These are phyloP conservation scores for Mycena polygramma DNA, from an alignment of 768 basidiomycete genomes.

Conservation along the genomic window DNA sequence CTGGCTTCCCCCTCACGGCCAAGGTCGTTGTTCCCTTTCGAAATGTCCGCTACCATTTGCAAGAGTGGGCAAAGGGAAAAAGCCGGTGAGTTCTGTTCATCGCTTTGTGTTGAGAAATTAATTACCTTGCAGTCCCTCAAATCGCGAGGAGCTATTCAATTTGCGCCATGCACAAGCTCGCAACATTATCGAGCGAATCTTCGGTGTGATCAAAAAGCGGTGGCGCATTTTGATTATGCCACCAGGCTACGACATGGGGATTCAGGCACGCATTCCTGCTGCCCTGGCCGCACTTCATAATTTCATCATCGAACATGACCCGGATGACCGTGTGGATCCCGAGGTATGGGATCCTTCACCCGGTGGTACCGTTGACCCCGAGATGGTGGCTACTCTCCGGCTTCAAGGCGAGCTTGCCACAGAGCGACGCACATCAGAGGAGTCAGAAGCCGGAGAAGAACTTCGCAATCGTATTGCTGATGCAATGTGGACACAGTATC, in stretches of 20 bases:
- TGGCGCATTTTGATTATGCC: background rate
- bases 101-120: background rate
- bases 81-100: constrained; percentile 1
- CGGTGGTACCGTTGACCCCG: no score
- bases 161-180: constrained; percentile 34
- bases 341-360: no score
- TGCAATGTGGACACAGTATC: background rate
- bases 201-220: no score
- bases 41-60: constrained; percentile 48
- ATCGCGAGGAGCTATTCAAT: constrained; percentile 31
- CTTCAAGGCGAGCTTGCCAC: no score
- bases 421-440: no score
- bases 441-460: no score
- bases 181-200: constrained; percentile 24
- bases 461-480: background rate
- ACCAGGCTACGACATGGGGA: no score
- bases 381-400: no score
- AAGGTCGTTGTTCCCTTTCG: constrained; percentile 46
- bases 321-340: no score
- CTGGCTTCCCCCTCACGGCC: constrained; percentile 44
- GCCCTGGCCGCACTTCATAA: no score
- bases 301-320: no score
- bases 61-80: constrained; percentile 44
- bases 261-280: no score
- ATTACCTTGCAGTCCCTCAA: constrained; percentile 13